A percentile compares a stretch with the other conserved stretches of the same genome.
Evolutionary conservation across 2,329 filamentous ascomycete species (phyloP).

Genomic region (Parastagonospora nodorum): DNA sequence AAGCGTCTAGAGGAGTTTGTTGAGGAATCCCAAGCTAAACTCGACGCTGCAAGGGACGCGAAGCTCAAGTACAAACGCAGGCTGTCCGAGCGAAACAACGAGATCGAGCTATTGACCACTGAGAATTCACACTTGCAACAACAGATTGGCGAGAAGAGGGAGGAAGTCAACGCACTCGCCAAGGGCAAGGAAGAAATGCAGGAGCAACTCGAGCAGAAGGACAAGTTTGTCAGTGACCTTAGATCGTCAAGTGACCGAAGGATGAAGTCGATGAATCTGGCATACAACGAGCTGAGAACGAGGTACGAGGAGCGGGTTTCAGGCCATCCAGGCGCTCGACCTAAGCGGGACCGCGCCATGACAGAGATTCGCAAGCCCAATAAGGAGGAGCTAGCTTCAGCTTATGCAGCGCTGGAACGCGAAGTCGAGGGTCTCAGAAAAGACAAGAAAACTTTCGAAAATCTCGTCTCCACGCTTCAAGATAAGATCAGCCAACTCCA

Average conservation of each 20-base stretch:
- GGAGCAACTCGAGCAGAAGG: conserved; percentile 31
- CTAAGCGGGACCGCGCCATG: conserved; percentile 18
- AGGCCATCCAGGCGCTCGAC: conserved; percentile 16
- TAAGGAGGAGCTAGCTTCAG: conserved; percentile 4
- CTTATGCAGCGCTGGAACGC: conserved; percentile 33
- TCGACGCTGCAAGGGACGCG: conserved; percentile 30
- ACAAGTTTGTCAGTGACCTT: conserved; percentile 33
- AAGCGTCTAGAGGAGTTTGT: conserved; percentile 33
- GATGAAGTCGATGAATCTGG: conserved; percentile 26
- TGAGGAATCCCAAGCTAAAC: conserved; percentile 35
- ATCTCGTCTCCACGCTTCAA: conserved; percentile 35
- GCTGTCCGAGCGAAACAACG: conserved; percentile 31
- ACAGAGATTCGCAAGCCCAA: not conserved
- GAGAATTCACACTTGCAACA: conserved; percentile 37
- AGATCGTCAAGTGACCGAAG: conserved; percentile 23
- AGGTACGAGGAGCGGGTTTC: conserved; percentile 22
- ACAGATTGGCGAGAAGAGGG: conserved; percentile 29
- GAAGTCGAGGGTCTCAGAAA: conserved; percentile 35
- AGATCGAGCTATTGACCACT: conserved; percentile 33
- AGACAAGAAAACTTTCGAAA: conserved; percentile 39
- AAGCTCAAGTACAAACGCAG: conserved; percentile 40
- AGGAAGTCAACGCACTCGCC: conserved; percentile 29
- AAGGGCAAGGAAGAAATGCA: conserved; percentile 27
- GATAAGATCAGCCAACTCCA: conserved; percentile 37
- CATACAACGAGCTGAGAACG: conserved; percentile 25